Conservation (phyloP, 768 basidiomycete genomes). For the Boletus rubroflammeus region DNA sequence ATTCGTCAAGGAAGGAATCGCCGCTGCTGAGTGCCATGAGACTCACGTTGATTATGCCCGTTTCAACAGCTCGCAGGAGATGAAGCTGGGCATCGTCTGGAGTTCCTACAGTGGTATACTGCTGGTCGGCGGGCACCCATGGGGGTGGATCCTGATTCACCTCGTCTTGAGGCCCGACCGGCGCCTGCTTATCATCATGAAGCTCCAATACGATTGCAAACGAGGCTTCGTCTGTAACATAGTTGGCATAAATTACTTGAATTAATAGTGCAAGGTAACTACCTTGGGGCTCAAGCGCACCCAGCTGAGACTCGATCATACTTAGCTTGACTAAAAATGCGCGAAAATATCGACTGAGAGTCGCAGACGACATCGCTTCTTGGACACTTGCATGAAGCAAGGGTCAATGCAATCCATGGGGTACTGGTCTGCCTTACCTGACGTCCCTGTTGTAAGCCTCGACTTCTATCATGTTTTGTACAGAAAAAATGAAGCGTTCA, state of each 20-base stretch:
- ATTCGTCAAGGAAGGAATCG: constrained; percentile 2
- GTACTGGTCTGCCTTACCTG: constrained; percentile 39
- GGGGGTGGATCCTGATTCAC: constrained; percentile 59
- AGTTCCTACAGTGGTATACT: constrained; percentile 65
- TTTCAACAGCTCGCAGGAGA: constrained; percentile 76
- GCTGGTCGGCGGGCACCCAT: constrained; percentile 72
- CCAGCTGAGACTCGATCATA: constrained; percentile 72
- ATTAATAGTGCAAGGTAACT: not conserved
- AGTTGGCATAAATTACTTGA: not conserved
- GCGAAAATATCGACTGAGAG: constrained; percentile 74
- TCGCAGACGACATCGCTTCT: constrained; percentile 60
- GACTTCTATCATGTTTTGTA: constrained; percentile 77
- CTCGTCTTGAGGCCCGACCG: constrained; percentile 43
- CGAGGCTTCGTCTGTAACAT: constrained; percentile 56
- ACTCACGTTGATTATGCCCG: constrained; percentile 75
- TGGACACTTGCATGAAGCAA: constrained; percentile 49
- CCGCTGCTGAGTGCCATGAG: not conserved
- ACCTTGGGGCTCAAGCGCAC: constrained; percentile 56
- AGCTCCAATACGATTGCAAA: constrained; percentile 85
- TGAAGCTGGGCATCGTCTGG: constrained; percentile 69
- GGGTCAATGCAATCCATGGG: not conserved
- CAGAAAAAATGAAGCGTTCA: constrained; percentile 87
- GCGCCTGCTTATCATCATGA: constrained; percentile 58
- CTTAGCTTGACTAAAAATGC: constrained; percentile 79
- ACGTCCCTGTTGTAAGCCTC: constrained; percentile 68